These are phyloP conservation scores for Sporopachydermia lactativora DNA, from an alignment of 805 yeast species.

Conservation along the genomic window DNA sequence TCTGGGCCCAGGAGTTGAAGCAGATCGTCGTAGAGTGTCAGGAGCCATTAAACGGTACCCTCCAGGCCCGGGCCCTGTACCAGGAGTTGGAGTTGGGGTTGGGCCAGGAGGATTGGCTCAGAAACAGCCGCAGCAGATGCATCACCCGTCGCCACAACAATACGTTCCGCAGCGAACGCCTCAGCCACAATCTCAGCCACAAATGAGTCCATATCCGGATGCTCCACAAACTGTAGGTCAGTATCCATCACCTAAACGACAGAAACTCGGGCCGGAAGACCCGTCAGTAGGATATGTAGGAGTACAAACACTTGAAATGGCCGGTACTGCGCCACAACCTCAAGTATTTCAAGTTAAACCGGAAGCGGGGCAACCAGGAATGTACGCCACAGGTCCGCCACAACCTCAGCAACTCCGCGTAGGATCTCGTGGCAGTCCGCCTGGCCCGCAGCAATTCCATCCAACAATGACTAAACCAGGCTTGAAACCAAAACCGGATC, in stretches of 20 bases:
- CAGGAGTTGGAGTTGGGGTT: too few species aligned
- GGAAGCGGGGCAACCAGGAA: neutral
- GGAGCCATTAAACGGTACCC: neutral
- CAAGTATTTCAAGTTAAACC: neutral
- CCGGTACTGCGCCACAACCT: neutral
- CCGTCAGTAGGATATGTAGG: slow-evolving; percentile 5
- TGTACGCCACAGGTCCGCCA: too few species aligned
- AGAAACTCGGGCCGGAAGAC: slow-evolving; percentile 22
- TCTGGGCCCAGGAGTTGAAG: too few species aligned
- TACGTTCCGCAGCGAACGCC: slow-evolving; percentile 10
- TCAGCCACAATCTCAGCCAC: slow-evolving; percentile 13
- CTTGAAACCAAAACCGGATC: slow-evolving; percentile 13
- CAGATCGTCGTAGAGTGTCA: neutral
- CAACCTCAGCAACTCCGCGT: slow-evolving; percentile 4
- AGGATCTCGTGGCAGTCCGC: slow-evolving; percentile 6
- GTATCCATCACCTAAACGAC: slow-evolving; percentile 20
- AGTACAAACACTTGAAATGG: slow-evolving; percentile 3
- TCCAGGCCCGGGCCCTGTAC: neutral
- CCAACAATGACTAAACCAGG: slow-evolving; percentile 6
- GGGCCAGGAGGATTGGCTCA: slow-evolving; percentile 11
- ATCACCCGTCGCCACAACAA: slow-evolving; percentile 8
- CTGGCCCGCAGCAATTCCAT: neutral
- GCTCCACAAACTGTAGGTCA: slow-evolving; percentile 16
- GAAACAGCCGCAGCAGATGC: slow-evolving; percentile 11
- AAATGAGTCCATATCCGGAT: slow-evolving; percentile 8